phyloP scores from a whole-genome alignment of 108 stramenopile species.

The Mediolabrus comicus region DNA sequence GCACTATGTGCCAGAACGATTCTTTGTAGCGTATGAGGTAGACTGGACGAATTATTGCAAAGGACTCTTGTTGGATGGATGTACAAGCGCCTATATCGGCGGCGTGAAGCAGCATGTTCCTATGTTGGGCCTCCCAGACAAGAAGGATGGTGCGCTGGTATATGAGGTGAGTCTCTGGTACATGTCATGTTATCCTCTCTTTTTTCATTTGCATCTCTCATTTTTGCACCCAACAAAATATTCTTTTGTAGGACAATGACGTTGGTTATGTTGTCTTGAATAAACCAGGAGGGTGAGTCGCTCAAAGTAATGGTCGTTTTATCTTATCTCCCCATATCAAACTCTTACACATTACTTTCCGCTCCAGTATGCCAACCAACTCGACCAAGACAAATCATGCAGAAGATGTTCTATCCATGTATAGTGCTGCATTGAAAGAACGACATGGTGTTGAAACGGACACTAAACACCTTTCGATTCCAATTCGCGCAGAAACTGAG shows the following conservation, averaged over 20 bases:
- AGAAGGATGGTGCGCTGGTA: conserved; percentile 48
- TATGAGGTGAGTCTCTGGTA: conserved; percentile 40
- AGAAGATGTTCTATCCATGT: conserved; percentile 47
- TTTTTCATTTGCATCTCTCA: neutral
- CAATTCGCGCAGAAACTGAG: conserved; percentile 46
- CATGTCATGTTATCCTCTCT: neutral
- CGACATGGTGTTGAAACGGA: conserved; percentile 14
- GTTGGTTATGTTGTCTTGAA: conserved; percentile 43
- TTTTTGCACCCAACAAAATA: neutral
- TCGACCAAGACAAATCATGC: conserved; percentile 46
- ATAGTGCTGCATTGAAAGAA: conserved; percentile 35
- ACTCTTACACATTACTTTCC: too few relatives aligned
- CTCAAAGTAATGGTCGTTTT: too few relatives aligned
- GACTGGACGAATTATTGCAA: conserved; percentile 50
- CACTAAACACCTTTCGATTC: conserved; percentile 22
- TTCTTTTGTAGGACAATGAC: conserved; percentile 19
- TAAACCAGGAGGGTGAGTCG: conserved; percentile 53
- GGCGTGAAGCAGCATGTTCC: conserved; percentile 39
- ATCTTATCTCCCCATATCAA: too few relatives aligned
- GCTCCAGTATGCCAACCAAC: conserved; percentile 39
- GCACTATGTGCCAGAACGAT: conserved; percentile 46
- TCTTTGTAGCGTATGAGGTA: conserved; percentile 37
- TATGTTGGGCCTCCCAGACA: conserved; percentile 42
- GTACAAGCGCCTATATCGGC: conserved; percentile 17
- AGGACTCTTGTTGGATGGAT: conserved; percentile 40